Percentiles rank a stretch among this genome's conserved stretches.
phyloP scores from a whole-genome alignment of 345 rosid species.

The Arabidopsis arenosa region DNA sequence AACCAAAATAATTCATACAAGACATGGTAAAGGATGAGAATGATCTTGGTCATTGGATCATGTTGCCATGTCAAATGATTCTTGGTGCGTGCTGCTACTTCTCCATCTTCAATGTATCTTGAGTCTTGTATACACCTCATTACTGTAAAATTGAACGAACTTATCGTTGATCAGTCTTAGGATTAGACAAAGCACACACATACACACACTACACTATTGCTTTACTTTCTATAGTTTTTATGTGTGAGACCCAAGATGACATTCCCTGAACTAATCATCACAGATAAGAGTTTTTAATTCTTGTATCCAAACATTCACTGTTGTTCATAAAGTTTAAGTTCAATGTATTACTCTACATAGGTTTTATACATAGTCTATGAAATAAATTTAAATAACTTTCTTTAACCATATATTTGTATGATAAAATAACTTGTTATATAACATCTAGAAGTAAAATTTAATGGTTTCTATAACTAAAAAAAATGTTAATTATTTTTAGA shows the following conservation, averaged over 20 bases:
- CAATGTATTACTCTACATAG: constrained; percentile 2
- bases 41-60: no score
- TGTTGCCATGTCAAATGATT: constrained; percentile 21
- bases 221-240: not conserved
- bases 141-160: constrained; percentile 8
- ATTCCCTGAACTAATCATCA: not conserved
- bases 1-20: no score
- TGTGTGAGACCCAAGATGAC: not conserved
- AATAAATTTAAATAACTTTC: no score
- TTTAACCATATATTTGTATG: no score
- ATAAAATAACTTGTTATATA: no score
- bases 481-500: no score
- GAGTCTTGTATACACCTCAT: not conserved
- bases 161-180: constrained; percentile 21
- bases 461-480: no score
- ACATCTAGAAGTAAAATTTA: no score
- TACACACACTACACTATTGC: not conserved
- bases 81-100: constrained; percentile 10
- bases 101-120: constrained; percentile 15
- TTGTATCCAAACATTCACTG: not conserved
- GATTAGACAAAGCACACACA: constrained; percentile 3
- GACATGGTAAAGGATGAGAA: no score
- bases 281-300: not conserved
- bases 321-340: not conserved
- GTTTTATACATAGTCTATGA: no score